Conservation (phyloP, 164 flowering plant genomes). For the Kingdonia uniflora region DNA sequence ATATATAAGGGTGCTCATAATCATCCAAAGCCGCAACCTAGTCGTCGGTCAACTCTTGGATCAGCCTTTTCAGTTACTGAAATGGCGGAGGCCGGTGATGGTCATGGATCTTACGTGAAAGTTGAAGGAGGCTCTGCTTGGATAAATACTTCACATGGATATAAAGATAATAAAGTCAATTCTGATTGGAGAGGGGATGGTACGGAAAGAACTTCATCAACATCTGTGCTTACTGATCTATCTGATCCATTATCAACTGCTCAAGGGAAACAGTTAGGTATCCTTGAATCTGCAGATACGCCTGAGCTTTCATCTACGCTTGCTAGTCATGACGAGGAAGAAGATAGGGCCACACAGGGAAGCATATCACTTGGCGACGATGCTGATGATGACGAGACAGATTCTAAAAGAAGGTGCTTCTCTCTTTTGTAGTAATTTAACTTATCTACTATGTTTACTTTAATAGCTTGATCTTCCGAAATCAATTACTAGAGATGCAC, state of each 20-base stretch:
- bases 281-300: slow-evolving; percentile 39
- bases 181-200: slow-evolving; percentile 43
- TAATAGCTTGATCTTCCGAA: neutral
- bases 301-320: slow-evolving; percentile 61
- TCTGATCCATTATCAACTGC: slow-evolving; percentile 41
- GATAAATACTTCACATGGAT: slow-evolving; percentile 32
- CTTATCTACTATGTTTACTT: neutral
- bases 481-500: neutral
- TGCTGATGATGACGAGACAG: slow-evolving; percentile 54
- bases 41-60: slow-evolving; percentile 36
- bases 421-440: neutral
- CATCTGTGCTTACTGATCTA: slow-evolving; percentile 49
- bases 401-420: slow-evolving; percentile 57
- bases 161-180: slow-evolving; percentile 24
- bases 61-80: slow-evolving; percentile 27
- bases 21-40: slow-evolving; percentile 63
- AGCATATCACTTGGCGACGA: slow-evolving; percentile 42
- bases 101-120: slow-evolving; percentile 23
- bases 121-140: slow-evolving; percentile 39
- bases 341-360: slow-evolving; percentile 48
- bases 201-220: slow-evolving; percentile 47
- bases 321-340: slow-evolving; percentile 48
- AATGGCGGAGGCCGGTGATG: slow-evolving; percentile 30
- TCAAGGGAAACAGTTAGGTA: slow-evolving; percentile 28
- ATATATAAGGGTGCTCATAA: slow-evolving; percentile 67